phyloP scores from a whole-genome alignment of 257 asterid species.

The Prunella vulgaris region DNA sequence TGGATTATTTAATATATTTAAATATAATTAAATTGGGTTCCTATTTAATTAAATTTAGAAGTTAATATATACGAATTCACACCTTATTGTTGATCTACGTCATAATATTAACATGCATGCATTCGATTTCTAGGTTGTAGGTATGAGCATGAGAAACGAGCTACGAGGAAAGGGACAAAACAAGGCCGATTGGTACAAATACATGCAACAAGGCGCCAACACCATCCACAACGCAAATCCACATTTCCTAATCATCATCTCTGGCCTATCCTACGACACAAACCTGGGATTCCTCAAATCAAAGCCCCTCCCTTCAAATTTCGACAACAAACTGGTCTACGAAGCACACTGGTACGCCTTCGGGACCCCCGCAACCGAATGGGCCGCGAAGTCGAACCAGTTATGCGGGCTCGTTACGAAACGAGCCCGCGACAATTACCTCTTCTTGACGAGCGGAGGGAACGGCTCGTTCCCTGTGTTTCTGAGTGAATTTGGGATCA shows the following conservation, averaged over 20 bases:
- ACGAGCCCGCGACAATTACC: conserved; percentile 24
- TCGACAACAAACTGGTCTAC: conserved; percentile 44
- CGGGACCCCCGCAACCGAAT: conserved; percentile 8
- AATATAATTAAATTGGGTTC: too few species aligned
- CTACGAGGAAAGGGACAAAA: conserved; percentile 50
- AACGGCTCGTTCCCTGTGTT: conserved; percentile 41
- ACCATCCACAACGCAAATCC: conserved; percentile 43
- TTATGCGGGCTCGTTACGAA: conserved; percentile 19
- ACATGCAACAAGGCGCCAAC: conserved; percentile 50
- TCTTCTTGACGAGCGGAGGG: conserved; percentile 26
- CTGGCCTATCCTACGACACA: conserved; percentile 50
- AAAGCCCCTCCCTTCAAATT: conserved; percentile 24
- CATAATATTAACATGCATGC: too few species aligned
- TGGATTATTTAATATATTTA: too few species aligned
- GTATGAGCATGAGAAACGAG: conserved; percentile 76
- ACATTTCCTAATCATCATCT: conserved; percentile 47
- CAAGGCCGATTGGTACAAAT: conserved; percentile 44
- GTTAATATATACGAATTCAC: too few species aligned
- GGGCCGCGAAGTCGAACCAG: conserved; percentile 32
- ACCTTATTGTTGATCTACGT: too few species aligned
- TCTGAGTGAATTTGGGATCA: conserved; percentile 58
- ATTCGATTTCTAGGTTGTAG: conserved; percentile 40
- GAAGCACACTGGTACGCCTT: conserved; percentile 74
- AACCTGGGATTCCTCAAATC: conserved; percentile 33
- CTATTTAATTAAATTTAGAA: too few species aligned